These are phyloP conservation scores for Geotrichum reessii DNA, from an alignment of 1,139 yeast species.

Conservation along the genomic window DNA sequence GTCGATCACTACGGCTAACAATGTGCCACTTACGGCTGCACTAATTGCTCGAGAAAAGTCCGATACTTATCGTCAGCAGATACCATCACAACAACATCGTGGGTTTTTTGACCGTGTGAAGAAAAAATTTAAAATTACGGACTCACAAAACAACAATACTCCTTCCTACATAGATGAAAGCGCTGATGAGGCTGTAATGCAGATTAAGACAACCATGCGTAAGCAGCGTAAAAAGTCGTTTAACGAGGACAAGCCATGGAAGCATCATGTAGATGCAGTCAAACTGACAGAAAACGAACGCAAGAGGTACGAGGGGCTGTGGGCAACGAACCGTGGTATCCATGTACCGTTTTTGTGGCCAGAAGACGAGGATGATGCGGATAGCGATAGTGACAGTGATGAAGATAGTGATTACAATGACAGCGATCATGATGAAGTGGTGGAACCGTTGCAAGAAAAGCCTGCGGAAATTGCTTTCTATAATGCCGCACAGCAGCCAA, in stretches of 20 bases:
- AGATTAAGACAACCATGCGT: slow-evolving; percentile 61
- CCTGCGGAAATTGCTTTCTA: neutral
- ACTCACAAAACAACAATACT: neutral
- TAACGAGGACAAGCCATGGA: slow-evolving; percentile 95
- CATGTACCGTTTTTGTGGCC: slow-evolving; percentile 43
- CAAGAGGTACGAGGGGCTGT: slow-evolving; percentile 84
- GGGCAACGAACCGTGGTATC: slow-evolving; percentile 80
- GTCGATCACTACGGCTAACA: neutral
- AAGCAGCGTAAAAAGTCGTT: slow-evolving; percentile 51
- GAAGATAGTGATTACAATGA: slow-evolving; percentile 15
- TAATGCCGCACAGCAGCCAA: slow-evolving; percentile 22
- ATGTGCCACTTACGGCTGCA: slow-evolving; percentile 13
- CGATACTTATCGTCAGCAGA: neutral
- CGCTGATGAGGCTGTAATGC: neutral
- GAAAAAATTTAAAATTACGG: slow-evolving; percentile 9
- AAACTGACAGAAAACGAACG: slow-evolving; percentile 65
- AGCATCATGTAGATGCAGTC: slow-evolving; percentile 63
- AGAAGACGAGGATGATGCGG: slow-evolving; percentile 27
- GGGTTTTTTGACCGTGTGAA: slow-evolving; percentile 14
- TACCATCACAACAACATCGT: slow-evolving; percentile 1
- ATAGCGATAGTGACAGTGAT: slow-evolving; percentile 12
- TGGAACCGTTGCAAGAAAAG: slow-evolving; percentile 8
- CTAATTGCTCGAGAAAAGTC: slow-evolving; percentile 9
- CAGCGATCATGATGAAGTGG: slow-evolving; percentile 10
- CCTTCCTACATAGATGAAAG: neutral